Base-by-base conservation (phyloP, 2,329 filamentous ascomycete genomes). In the Verticillium nubilum region DNA sequence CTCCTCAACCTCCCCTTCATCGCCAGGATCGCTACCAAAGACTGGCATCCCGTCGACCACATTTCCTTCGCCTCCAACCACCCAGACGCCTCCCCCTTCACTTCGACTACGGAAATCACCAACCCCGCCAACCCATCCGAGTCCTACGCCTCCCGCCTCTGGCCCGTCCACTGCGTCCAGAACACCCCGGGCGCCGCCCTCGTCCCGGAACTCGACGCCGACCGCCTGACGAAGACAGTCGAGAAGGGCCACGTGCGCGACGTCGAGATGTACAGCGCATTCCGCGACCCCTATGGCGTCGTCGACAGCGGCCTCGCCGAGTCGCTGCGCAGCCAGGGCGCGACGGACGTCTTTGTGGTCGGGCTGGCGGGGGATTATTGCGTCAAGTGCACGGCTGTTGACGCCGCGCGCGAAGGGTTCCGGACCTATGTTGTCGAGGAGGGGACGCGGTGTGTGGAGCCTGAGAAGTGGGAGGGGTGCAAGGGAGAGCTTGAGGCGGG, bases 181-280 rank as follows among this genome's bases (percentile, higher is more conserved):
- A 79, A 79, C 52, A 91, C 90, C 0, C 72, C 78, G 1, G 95
- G 95, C 12, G 87, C 90, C 0, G 82, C 86, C 56, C 78, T 98
- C 25, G 80, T 95, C 6, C 82, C 87, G 0, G 92, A 92, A 69
- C 80, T 98, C 1, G 78, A 91, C 56, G 61, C 70, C 15, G 67
- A 69, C 7, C 80, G 78, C 17, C 65, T 96, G n/a, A 82, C 94
- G 65, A 66, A 74, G 35, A 77, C 92, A 28, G 76, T 97, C 15
- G 83, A 90, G 65, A 99, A 99, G 77, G 95, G 95, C 12, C 83
- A 80, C 69, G 82, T 92, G 69, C 72, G 79, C 52, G 78, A 83
- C 52, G 84, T 97, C 2, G 95, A 99, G 74, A 97, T 97, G 90
- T 98, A 97, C 75, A 94, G 89, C 62, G 92, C 89, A 0, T 94